Evolutionary conservation across 192 early-diverging fungal species (phyloP).

Genomic region (Gryganskiella cystojenkinii): DNA sequence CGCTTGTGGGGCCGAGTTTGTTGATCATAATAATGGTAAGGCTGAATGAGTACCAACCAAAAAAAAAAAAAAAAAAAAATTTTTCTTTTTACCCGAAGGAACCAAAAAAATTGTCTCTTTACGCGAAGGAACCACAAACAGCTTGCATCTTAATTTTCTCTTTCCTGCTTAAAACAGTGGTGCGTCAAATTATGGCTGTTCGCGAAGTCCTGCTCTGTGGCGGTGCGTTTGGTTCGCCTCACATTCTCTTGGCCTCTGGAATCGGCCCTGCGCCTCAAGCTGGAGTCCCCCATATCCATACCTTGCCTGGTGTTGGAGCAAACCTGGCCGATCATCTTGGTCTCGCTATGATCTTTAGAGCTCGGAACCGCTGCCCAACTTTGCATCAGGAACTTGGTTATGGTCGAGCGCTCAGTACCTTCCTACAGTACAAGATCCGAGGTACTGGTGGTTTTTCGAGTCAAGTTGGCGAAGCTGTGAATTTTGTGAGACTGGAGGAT

Average conservation of each 20-base stretch:
- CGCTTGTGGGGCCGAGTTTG: constrained; percentile 23
- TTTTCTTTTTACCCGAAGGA: too few relatives aligned
- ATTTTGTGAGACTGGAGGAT: constrained; percentile 36
- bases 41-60: background rate
- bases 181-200: constrained; percentile 4
- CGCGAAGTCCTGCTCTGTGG: constrained; percentile 55
- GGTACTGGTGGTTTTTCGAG: constrained; percentile 18
- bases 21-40: constrained; percentile 14
- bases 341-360: constrained; percentile 16
- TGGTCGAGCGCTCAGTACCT: background rate
- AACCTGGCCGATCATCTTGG: constrained; percentile 49
- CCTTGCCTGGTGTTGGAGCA: constrained; percentile 43
- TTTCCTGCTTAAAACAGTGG: constrained; percentile 1
- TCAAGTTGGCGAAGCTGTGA: constrained; percentile 36
- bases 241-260: constrained; percentile 48
- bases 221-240: constrained; percentile 44
- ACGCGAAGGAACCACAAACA: background rate
- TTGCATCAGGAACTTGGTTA: background rate
- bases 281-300: constrained; percentile 34
- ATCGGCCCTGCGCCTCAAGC: constrained; percentile 31
- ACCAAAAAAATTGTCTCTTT: background rate
- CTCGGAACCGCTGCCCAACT: background rate
- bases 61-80: too few relatives aligned
- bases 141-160: background rate
- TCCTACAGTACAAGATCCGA: constrained; percentile 11